These are phyloP conservation scores for Inga oerstediana DNA, from an alignment of 306 rosid species.

Conservation along the genomic window DNA sequence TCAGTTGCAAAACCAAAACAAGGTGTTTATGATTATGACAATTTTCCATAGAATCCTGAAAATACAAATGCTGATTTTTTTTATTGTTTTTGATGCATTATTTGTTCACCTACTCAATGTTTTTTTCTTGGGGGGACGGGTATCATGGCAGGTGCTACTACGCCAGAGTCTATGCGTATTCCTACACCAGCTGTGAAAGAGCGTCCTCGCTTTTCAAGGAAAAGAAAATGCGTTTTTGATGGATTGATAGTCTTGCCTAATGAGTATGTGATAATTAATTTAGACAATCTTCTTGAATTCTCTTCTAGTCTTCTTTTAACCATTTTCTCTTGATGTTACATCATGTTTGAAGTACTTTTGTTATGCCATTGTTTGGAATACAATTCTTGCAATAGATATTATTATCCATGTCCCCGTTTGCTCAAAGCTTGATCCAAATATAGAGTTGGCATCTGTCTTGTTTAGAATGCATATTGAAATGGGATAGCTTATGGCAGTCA, in stretches of 20 bases:
- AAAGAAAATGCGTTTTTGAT: slow-evolving; percentile 68
- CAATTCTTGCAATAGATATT: not conserved
- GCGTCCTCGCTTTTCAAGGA: slow-evolving; percentile 44
- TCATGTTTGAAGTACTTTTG: slow-evolving; percentile 11
- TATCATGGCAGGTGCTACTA: slow-evolving; percentile 51
- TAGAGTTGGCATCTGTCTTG: slow-evolving; percentile 3
- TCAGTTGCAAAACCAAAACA: slow-evolving; percentile 42
- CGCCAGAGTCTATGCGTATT: slow-evolving; percentile 47
- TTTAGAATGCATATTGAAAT: not conserved
- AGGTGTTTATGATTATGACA: slow-evolving; percentile 30
- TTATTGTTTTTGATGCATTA: not conserved
- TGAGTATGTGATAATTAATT: slow-evolving; percentile 54
- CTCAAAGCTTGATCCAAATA: slow-evolving; percentile 11
- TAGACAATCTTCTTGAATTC: not conserved
- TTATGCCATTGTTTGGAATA: slow-evolving; percentile 6
- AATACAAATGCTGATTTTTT: not conserved
- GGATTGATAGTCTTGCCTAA: slow-evolving; percentile 48
- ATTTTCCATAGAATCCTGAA: slow-evolving; percentile 9
- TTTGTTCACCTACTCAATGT: slow-evolving; percentile 13
- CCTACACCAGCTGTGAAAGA: slow-evolving; percentile 63
- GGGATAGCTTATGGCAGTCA: not conserved
- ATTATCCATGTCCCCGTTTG: not conserved
- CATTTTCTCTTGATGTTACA: slow-evolving; percentile 15
- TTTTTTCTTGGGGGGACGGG: slow-evolving; percentile 3
- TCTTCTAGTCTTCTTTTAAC: slow-evolving; percentile 20